These are phyloP conservation scores for Hypoxylon perforatum DNA, from an alignment of 495 filamentous ascomycete genomes.

Conservation along the genomic window DNA sequence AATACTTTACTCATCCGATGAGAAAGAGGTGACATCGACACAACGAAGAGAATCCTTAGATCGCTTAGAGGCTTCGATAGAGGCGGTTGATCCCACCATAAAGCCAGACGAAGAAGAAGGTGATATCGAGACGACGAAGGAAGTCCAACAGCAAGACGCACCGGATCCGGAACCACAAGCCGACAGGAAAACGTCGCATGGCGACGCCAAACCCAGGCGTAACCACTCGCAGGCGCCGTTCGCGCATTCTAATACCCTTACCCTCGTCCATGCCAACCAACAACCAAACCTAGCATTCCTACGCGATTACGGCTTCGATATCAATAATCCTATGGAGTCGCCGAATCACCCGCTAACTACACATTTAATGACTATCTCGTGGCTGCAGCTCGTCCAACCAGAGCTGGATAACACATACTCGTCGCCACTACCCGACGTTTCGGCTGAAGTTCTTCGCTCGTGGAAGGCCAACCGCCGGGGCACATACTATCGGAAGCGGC, in stretches of 20 bases:
- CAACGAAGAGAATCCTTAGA: slow-evolving; percentile 13
- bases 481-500: slow-evolving; percentile 84
- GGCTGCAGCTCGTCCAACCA: slow-evolving; percentile 88
- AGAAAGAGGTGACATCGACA: slow-evolving; percentile 35
- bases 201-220: slow-evolving; percentile 41
- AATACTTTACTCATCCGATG: slow-evolving; percentile 68
- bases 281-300: slow-evolving; percentile 90
- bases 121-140: slow-evolving; percentile 1
- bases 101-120: background rate
- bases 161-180: slow-evolving; percentile 20
- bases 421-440: slow-evolving; percentile 63
- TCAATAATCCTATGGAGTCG: slow-evolving; percentile 68
- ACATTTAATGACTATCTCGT: slow-evolving; percentile 84
- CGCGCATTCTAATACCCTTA: slow-evolving; percentile 82
- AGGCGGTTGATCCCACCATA: background rate
- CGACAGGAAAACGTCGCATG: slow-evolving; percentile 16
- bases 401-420: slow-evolving; percentile 74
- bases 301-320: slow-evolving; percentile 86
- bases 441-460: slow-evolving; percentile 65
- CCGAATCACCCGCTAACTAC: slow-evolving; percentile 78
- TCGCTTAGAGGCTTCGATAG: slow-evolving; percentile 1
- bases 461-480: slow-evolving; percentile 82
- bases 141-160: slow-evolving; percentile 9
- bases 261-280: slow-evolving; percentile 84
- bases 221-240: slow-evolving; percentile 55